Conservation (phyloP, 257 asterid species). For the Solanum bulbocastanum region DNA sequence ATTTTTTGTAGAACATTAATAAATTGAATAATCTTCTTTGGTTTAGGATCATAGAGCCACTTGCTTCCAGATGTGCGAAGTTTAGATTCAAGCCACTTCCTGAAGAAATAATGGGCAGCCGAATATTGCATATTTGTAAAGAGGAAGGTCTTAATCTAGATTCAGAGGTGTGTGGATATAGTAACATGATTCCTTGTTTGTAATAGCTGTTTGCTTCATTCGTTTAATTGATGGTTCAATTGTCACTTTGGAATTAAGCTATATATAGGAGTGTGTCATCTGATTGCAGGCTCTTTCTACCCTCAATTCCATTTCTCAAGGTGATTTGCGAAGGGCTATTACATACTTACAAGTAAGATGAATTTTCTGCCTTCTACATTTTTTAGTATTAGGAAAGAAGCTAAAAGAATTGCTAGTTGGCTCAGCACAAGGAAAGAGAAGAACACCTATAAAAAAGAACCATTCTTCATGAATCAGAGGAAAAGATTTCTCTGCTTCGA, state of each 20-base stretch:
- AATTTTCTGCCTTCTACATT: not conserved
- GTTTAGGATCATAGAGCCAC: slow-evolving; percentile 89
- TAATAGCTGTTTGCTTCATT: not conserved
- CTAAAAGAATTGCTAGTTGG: not conserved
- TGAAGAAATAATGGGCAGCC: slow-evolving; percentile 73
- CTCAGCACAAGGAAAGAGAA: not conserved
- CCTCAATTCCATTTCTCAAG: slow-evolving; percentile 85
- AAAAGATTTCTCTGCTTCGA: not conserved
- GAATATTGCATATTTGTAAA: slow-evolving; percentile 70
- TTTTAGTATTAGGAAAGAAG: not conserved
- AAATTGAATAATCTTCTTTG: not conserved
- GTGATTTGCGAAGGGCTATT: slow-evolving; percentile 92
- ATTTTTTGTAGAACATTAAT: not conserved
- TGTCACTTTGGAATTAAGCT: not conserved
- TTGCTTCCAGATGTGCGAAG: slow-evolving; percentile 96
- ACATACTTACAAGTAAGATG: slow-evolving; percentile 82
- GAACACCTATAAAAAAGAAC: not conserved
- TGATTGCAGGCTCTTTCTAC: slow-evolving; percentile 70
- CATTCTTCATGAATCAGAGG: not conserved
- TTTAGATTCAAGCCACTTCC: slow-evolving; percentile 96
- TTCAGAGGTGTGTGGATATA: slow-evolving; percentile 67
- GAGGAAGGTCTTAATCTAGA: slow-evolving; percentile 83
- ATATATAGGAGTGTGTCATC: not conserved
- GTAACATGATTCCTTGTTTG: not conserved
- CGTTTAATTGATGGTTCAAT: not conserved